A percentile compares a stretch with the other conserved stretches of the same genome.
These are phyloP conservation scores for Phialophora verrucosa DNA, from an alignment of 2,329 filamentous ascomycete genomes.

Conservation along the genomic window DNA sequence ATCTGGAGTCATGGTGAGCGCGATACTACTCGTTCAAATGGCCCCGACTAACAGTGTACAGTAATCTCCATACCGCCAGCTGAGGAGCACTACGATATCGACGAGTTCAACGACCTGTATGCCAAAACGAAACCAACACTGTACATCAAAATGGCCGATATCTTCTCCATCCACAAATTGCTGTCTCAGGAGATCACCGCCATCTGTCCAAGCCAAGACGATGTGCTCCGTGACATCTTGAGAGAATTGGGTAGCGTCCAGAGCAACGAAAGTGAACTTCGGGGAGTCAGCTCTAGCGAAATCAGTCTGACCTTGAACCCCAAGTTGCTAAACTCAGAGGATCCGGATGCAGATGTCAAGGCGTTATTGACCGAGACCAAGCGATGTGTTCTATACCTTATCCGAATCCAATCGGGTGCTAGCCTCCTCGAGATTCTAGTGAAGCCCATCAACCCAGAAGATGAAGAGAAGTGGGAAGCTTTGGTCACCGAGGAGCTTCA, in stretches of 20 bases:
- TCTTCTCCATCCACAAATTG: slow-evolving; percentile 93
- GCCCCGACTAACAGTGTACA: slow-evolving; percentile 47
- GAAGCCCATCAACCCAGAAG: slow-evolving; percentile 82
- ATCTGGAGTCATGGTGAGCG: slow-evolving; percentile 71
- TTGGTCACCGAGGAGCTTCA: slow-evolving; percentile 82
- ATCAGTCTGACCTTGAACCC: slow-evolving; percentile 90
- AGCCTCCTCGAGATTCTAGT: slow-evolving; percentile 96
- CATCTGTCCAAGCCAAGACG: slow-evolving; percentile 81
- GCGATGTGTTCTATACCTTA: slow-evolving; percentile 95
- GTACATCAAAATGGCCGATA: slow-evolving; percentile 99
- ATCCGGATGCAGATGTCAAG: slow-evolving; percentile 91
- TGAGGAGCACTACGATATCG: slow-evolving; percentile 93
- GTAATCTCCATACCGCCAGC: slow-evolving; percentile 85
- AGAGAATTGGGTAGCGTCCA: slow-evolving; percentile 95
- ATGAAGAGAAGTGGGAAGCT: slow-evolving; percentile 84
- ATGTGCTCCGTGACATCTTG: slow-evolving; percentile 87
- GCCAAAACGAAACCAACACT: slow-evolving; percentile 94
- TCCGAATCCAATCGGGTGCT: slow-evolving; percentile 87
- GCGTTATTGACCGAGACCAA: slow-evolving; percentile 98
- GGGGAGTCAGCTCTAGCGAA: slow-evolving; percentile 82
- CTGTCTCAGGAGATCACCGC: slow-evolving; percentile 77
- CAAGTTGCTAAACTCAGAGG: slow-evolving; percentile 86
- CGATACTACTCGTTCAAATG: neutral
- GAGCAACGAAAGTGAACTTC: slow-evolving; percentile 92
- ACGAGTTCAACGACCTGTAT: slow-evolving; percentile 98